Percentiles rank a stretch among this genome's conserved stretches.
phyloP scores from a whole-genome alignment of 495 filamentous ascomycete genomes.

The Parmelia sp. region DNA sequence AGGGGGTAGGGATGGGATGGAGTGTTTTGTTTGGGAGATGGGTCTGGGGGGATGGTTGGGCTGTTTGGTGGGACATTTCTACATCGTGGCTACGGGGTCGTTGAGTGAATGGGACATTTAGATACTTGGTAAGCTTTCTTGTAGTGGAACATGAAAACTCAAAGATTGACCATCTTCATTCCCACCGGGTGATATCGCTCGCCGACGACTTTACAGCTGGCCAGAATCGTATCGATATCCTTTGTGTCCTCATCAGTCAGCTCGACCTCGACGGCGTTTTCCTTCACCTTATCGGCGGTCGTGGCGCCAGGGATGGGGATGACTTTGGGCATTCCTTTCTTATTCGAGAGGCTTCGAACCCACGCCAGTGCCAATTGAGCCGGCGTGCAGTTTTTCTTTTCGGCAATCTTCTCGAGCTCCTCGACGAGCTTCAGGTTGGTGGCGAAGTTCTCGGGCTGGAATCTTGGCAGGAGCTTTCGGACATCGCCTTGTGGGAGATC shows the following conservation, averaged over 20 bases:
- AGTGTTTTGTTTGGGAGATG: no score
- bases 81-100: no score
- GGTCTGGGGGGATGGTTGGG: no score
- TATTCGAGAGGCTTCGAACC: slow-evolving; percentile 24
- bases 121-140: no score
- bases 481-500: slow-evolving; percentile 59
- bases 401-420: slow-evolving; percentile 59
- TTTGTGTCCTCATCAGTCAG: slow-evolving; percentile 40
- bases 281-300: slow-evolving; percentile 41
- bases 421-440: slow-evolving; percentile 66
- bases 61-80: no score
- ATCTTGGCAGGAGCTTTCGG: slow-evolving; percentile 52
- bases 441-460: slow-evolving; percentile 61
- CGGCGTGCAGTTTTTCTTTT: slow-evolving; percentile 60
- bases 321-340: slow-evolving; percentile 59
- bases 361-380: slow-evolving; percentile 75
- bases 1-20: no score
- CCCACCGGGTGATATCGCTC: slow-evolving; percentile 15
- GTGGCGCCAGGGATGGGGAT: slow-evolving; percentile 80
- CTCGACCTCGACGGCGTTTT: slow-evolving; percentile 32
- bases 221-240: slow-evolving; percentile 41
- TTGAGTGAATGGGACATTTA: no score
- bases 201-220: slow-evolving; percentile 23
- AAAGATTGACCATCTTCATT: neutral
- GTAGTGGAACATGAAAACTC: no score